Base-by-base conservation (phyloP, 805 yeast genomes). In the Kodamaea kakaduensis region DNA sequence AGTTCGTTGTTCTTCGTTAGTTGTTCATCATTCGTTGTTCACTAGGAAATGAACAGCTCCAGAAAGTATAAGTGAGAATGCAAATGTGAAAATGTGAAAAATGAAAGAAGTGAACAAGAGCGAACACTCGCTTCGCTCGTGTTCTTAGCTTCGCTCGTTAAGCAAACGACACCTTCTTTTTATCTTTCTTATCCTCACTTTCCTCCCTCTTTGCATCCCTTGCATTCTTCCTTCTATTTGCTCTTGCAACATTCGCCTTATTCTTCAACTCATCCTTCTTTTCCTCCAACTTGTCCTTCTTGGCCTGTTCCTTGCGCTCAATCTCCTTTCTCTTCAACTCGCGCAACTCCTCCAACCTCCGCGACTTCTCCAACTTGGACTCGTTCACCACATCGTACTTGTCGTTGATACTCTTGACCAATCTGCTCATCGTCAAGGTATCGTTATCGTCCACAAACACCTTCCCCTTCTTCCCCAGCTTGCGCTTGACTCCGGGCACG, bases 391-490 rank as follows among this genome's bases (percentile, higher is more conserved):
- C 72, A 43, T 90, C 97, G 45, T 79, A 71, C 42, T 81, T 76
- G 53, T 88, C 95, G 49, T 87, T 88, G 37, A 93, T 87, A 20
- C 82, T 77, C 45, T 79, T 81, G 34, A 89, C 77, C 41, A 90
- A 69, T 58, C 94, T 71, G 44, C 74, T 75, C 62, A 87, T 52
- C 20, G 75, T 70, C 30, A 77, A 52, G 9, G 72, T 58, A 52
- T 87, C 86, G 47, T 77, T 72, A 50, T 84, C 95, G 26, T 66
- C 81, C 17, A 84, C 73, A 54, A 84, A 83, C 50, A 78, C 80
- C 64, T 84, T 84, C 24, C 93, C 93, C 56, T 89, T 89, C 63
- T 90, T 90, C 31, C 97, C 97, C 47, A 70, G 74, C 50, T 78
- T 79, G 41, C 76, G 78, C 32, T 82, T 65, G 6, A 67, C 81